These are phyloP conservation scores for Protostelium mycophagum DNA, from an alignment of 78 protist species.

Conservation along the genomic window DNA sequence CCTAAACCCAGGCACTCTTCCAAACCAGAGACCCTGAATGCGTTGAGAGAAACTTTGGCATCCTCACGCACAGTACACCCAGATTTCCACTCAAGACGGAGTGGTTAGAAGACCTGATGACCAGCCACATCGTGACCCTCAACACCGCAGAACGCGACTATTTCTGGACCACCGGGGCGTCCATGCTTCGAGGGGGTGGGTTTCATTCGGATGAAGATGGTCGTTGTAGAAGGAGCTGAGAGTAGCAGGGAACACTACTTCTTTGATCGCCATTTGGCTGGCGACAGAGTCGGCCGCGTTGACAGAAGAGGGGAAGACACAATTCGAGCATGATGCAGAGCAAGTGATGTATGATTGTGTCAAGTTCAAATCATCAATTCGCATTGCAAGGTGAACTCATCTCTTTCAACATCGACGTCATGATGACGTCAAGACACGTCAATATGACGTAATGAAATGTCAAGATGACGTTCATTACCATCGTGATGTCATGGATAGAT, in stretches of 20 bases:
- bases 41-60: neutral
- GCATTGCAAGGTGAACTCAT: neutral
- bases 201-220: too few relatives aligned
- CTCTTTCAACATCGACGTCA: too few relatives aligned
- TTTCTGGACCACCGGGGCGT: neutral
- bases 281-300: neutral
- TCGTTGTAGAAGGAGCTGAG: too few relatives aligned
- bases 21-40: neutral
- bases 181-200: neutral
- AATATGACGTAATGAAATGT: too few relatives aligned
- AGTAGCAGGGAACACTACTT: too few relatives aligned
- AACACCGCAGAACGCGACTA: neutral
- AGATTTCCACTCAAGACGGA: neutral
- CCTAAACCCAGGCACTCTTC: neutral
- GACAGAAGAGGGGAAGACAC: neutral
- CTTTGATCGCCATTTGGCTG: neutral
- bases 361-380: neutral
- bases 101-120: neutral
- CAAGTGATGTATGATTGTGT: neutral
- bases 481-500: neutral
- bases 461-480: too few relatives aligned
- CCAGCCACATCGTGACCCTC: neutral
- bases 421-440: too few relatives aligned
- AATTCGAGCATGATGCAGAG: neutral
- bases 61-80: neutral